Conservation (phyloP, 2,329 filamentous ascomycete genomes). For the Pyrenophora teres region DNA sequence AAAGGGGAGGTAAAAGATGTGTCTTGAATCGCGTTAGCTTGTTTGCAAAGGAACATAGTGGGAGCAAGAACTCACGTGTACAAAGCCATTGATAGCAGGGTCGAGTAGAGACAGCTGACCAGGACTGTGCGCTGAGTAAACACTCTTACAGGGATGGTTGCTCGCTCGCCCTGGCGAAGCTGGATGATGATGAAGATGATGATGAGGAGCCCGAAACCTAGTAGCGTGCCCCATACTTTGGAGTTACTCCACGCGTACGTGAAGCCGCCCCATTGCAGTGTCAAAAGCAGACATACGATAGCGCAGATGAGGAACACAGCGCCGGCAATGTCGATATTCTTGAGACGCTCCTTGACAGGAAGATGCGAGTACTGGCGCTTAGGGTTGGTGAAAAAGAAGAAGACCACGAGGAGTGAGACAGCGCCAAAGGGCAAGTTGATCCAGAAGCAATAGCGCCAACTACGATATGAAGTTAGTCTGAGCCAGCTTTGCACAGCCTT, state of each 20-base stretch:
- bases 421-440: conserved; percentile 50
- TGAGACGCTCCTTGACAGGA: conserved; percentile 39
- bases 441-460: conserved; percentile 54
- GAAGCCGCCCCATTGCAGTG: conserved; percentile 48
- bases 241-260: conserved; percentile 56
- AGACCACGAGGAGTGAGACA: conserved; percentile 39
- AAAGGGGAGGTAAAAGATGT: conserved; percentile 48
- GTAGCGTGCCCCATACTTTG: conserved; percentile 56
- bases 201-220: conserved; percentile 54
- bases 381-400: conserved; percentile 41
- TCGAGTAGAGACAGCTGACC: conserved; percentile 41
- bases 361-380: conserved; percentile 35
- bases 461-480: not conserved
- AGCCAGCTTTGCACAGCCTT: too few relatives aligned
- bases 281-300: conserved; percentile 41
- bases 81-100: conserved; percentile 46
- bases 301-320: conserved; percentile 40
- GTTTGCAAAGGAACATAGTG: not conserved
- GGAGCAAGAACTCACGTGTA: conserved; percentile 34
- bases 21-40: conserved; percentile 16
- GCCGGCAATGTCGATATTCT: conserved; percentile 46
- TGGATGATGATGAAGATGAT: conserved; percentile 50
- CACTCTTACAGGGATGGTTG: conserved; percentile 38
- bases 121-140: conserved; percentile 46
- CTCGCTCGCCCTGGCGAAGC: conserved; percentile 34